A percentile compares a stretch with the other conserved stretches of the same genome.
Evolutionary conservation across 1,284 basidiomycete genomes (phyloP).

Genomic region (Sphagnurus paluster): DNA sequence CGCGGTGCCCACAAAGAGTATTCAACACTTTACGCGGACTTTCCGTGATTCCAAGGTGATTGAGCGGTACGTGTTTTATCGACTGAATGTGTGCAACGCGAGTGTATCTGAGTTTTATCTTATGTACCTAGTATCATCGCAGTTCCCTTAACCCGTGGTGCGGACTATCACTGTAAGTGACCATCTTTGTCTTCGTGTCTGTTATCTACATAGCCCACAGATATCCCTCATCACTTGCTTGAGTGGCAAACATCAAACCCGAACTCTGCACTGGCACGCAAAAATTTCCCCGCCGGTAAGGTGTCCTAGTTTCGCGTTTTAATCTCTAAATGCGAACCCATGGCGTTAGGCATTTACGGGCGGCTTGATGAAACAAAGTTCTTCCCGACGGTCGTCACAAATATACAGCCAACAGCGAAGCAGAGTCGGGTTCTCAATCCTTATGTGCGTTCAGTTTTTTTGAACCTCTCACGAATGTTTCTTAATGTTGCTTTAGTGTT

Average conservation of each 20-base stretch:
- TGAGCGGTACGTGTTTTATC: slow-evolving; percentile 31
- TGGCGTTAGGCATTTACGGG: slow-evolving; percentile 55
- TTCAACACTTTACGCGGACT: slow-evolving; percentile 48
- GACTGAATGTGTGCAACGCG: too few species aligned
- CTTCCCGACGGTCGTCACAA: slow-evolving; percentile 73
- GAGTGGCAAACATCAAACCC: slow-evolving; percentile 62
- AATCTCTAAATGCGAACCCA: not conserved
- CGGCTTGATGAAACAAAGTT: slow-evolving; percentile 51
- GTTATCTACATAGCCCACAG: slow-evolving; percentile 27
- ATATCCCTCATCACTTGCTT: slow-evolving; percentile 34
- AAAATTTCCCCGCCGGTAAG: slow-evolving; percentile 51
- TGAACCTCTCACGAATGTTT: not conserved
- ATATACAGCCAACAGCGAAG: slow-evolving; percentile 73
- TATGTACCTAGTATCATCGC: slow-evolving; percentile 51
- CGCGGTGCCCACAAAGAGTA: slow-evolving; percentile 37
- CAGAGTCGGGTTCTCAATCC: slow-evolving; percentile 68
- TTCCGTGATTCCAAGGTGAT: slow-evolving; percentile 36
- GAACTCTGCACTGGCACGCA: slow-evolving; percentile 50
- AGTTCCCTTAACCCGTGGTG: slow-evolving; percentile 50
- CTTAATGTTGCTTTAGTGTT: slow-evolving; percentile 54
- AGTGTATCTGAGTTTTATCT: too few species aligned
- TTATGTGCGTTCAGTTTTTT: slow-evolving; percentile 39
- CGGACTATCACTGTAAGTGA: slow-evolving; percentile 56
- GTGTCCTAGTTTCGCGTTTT: slow-evolving; percentile 8
- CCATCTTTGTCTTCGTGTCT: not conserved